Percentiles rank a stretch among this genome's conserved stretches.
These are phyloP conservation scores for Mimosa bimucronata DNA, from an alignment of 306 rosid genomes.

Conservation along the genomic window DNA sequence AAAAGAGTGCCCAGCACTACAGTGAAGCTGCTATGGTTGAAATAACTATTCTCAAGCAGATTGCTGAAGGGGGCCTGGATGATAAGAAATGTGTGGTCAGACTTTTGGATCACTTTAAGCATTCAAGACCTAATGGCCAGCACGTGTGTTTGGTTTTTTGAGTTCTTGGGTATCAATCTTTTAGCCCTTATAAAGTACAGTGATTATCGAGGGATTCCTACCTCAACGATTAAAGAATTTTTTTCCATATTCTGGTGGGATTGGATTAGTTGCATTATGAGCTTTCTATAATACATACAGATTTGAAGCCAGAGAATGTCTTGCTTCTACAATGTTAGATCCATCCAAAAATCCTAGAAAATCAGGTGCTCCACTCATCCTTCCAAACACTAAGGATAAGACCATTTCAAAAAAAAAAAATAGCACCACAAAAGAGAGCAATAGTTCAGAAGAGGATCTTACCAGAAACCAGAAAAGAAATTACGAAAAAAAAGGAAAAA, in stretches of 20 bases:
- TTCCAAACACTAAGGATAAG: conserved; percentile 54
- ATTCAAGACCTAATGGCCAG: conserved; percentile 78
- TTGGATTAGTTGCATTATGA: conserved; percentile 86
- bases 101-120: conserved; percentile 85
- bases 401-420: conserved; percentile 45
- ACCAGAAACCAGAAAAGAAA: conserved; percentile 71
- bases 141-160: conserved; percentile 87
- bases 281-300: conserved; percentile 85
- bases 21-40: conserved; percentile 89
- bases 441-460: conserved; percentile 62
- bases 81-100: conserved; percentile 74
- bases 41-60: conserved; percentile 74
- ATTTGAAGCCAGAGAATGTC: conserved; percentile 89
- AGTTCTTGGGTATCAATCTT: conserved; percentile 78
- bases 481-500: conserved; percentile 69
- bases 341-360: conserved; percentile 76
- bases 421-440: conserved; percentile 49
- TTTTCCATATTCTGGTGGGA: conserved; percentile 78
- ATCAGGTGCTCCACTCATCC: conserved; percentile 65
- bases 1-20: conserved; percentile 88
- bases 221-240: conserved; percentile 74
- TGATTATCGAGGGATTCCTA: conserved; percentile 68
- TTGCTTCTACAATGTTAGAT: conserved; percentile 71
- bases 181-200: conserved; percentile 70
- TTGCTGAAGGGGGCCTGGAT: conserved; percentile 70